A percentile compares a stretch with the other conserved stretches of the same genome.
phyloP scores from a whole-genome alignment of 208 protist genomes.

The Wallacemonas collosoma region DNA sequence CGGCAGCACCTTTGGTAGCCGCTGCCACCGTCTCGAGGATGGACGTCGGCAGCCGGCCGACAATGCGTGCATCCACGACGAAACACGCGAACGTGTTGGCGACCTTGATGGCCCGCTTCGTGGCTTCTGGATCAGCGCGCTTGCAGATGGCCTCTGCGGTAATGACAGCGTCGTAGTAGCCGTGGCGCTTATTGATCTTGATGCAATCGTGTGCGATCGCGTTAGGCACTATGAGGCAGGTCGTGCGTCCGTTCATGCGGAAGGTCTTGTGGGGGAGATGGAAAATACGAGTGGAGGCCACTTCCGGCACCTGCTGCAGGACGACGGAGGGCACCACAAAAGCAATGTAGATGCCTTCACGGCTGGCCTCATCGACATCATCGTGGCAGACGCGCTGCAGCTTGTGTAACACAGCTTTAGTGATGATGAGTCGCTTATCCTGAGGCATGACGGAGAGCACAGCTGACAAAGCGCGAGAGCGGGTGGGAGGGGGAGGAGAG shows the following conservation, averaged over 20 bases:
- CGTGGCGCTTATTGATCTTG: slow-evolving; percentile 87
- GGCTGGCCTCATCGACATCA: slow-evolving; percentile 22
- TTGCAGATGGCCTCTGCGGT: slow-evolving; percentile 86
- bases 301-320: slow-evolving; percentile 61
- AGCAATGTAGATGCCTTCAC: slow-evolving; percentile 68
- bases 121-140: slow-evolving; percentile 56
- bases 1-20: neutral
- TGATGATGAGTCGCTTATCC: slow-evolving; percentile 87
- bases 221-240: slow-evolving; percentile 82
- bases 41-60: slow-evolving; percentile 54
- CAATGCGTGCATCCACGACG: slow-evolving; percentile 77
- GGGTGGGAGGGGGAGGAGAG: too few species aligned
- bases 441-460: slow-evolving; percentile 59
- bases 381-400: slow-evolving; percentile 60
- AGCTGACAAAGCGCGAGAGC: too few species aligned
- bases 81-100: slow-evolving; percentile 80
- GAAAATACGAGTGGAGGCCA: slow-evolving; percentile 45
- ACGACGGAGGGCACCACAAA: slow-evolving; percentile 73
- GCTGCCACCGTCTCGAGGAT: slow-evolving; percentile 36
- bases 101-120: slow-evolving; percentile 60
- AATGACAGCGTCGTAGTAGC: slow-evolving; percentile 86
- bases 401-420: slow-evolving; percentile 85
- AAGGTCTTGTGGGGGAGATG: slow-evolving; percentile 66
- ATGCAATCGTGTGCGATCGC: slow-evolving; percentile 67
- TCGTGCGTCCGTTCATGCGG: slow-evolving; percentile 58